Evolutionary conservation across 371 early-diverging fungal genomes (phyloP), one percentile per base, ranked within the genome.

Genomic region (Apophysomyces trapeziformis): DNA sequence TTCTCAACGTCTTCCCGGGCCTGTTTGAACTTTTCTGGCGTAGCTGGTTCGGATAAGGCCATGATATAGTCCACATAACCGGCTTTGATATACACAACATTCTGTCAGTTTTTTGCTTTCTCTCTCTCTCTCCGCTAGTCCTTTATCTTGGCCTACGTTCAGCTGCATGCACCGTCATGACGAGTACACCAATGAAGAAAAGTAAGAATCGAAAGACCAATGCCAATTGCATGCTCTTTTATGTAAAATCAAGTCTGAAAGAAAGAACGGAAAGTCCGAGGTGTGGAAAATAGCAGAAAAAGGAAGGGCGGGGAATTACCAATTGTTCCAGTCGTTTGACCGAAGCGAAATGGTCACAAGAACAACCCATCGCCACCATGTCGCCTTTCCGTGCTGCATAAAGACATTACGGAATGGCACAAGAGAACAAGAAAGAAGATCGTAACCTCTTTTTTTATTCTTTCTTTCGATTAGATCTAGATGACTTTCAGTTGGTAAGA

Each of bases 51-150:
- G 13, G 65, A 67, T 16, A 74, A 61, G 0, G 68, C 74, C 63
- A 74, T 56, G 56, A 74, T 74, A 41, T 69, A 74, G 38, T 63
- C 63, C 21, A 37, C 26, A 38, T 63, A 63, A 13, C 63, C 63
- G 8, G 56, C 63, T 63, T 16, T 26, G 32, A 2, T 1, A 26
- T 26, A 26, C 3, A 26, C 3, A 26, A 26, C 32, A 26, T 26
- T 26, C 32, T 26, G 32, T 26, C 32, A 26, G 32, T 26, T 26
- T 26, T 26, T 26, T 26, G 0, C 32, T 26, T 26, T 26, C 2
- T 26, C 2, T 21, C 8, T 47, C 7, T 47, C 47, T 47, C 7
- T 9, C n/a, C 16, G 7, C 21, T 21, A 50, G 0, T 21, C 16
- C 13, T 12, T 18, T 45, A 45, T 45, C n/a, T 13, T 6, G 21